These are phyloP conservation scores for Erodium maritimum DNA, from an alignment of 345 rosid genomes.

Conservation along the genomic window DNA sequence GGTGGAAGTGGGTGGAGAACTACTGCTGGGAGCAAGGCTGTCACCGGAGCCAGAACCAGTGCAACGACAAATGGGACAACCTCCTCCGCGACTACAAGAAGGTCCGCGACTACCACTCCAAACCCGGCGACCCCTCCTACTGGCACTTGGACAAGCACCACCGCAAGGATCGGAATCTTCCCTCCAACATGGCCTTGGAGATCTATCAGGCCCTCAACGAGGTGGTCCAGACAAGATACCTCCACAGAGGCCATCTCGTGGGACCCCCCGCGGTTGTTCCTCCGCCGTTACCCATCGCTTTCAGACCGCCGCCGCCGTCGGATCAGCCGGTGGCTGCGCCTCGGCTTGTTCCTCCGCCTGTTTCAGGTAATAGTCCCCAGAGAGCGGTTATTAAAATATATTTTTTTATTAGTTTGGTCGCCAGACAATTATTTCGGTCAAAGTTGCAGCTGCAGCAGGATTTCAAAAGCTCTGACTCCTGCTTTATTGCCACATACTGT, in stretches of 20 bases:
- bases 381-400: no score
- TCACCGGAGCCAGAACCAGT: conserved; percentile 81
- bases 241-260: no score
- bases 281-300: not conserved
- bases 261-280: no score
- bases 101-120: conserved; percentile 57
- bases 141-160: conserved; percentile 82
- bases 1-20: conserved; percentile 98
- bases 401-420: no score
- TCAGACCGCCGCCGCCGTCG: not conserved
- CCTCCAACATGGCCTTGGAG: conserved; percentile 57
- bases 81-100: conserved; percentile 94
- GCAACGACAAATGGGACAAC: conserved; percentile 97
- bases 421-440: not conserved
- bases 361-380: no score
- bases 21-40: conserved; percentile 71
- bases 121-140: conserved; percentile 26
- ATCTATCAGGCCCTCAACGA: conserved; percentile 58
- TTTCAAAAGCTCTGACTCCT: not conserved
- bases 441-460: not conserved
- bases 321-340: no score
- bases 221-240: conserved; percentile 48
- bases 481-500: not conserved
- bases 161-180: conserved; percentile 69
- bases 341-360: not conserved